Evolutionary conservation across 352 stramenopile species (phyloP).

Genomic region (Globisporangium cylindrosporum): DNA sequence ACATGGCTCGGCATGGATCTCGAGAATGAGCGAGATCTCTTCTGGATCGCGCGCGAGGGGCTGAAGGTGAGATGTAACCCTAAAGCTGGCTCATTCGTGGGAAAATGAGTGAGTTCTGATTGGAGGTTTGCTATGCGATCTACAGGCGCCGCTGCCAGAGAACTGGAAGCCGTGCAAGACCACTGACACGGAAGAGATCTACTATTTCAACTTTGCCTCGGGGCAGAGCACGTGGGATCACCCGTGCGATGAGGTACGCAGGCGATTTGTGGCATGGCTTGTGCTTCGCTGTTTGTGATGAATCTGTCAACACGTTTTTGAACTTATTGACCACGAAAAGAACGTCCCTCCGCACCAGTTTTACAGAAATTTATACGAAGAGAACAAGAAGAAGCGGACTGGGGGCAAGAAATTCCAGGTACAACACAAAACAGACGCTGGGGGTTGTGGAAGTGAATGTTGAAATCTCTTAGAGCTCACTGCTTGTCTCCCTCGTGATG

Average conservation of each 20-base stretch:
- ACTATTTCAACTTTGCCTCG: slow-evolving; percentile 95
- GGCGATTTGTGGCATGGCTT: neutral
- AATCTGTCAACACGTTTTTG: neutral
- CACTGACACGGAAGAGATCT: slow-evolving; percentile 94
- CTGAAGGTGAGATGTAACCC: slow-evolving; percentile 48
- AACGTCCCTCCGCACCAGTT: slow-evolving; percentile 40
- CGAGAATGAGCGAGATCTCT: slow-evolving; percentile 87
- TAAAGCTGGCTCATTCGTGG: neutral
- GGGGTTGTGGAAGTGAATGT: neutral
- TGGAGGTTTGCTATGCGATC: neutral
- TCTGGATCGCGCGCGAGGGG: slow-evolving; percentile 94
- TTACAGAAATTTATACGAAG: slow-evolving; percentile 92
- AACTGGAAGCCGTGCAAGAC: slow-evolving; percentile 97
- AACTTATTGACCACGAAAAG: slow-evolving; percentile 2
- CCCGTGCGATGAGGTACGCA: slow-evolving; percentile 85
- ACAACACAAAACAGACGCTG: neutral
- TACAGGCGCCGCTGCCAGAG: slow-evolving; percentile 83
- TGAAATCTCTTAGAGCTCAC: neutral
- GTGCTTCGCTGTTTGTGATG: neutral
- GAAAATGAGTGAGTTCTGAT: neutral
- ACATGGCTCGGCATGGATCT: slow-evolving; percentile 96
- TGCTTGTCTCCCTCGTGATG: neutral
- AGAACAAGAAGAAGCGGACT: slow-evolving; percentile 84
- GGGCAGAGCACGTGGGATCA: slow-evolving; percentile 95
- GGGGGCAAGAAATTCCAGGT: slow-evolving; percentile 40